phyloP scores from a whole-genome alignment of 805 yeast species.

The Debaryomyces hansenii region DNA sequence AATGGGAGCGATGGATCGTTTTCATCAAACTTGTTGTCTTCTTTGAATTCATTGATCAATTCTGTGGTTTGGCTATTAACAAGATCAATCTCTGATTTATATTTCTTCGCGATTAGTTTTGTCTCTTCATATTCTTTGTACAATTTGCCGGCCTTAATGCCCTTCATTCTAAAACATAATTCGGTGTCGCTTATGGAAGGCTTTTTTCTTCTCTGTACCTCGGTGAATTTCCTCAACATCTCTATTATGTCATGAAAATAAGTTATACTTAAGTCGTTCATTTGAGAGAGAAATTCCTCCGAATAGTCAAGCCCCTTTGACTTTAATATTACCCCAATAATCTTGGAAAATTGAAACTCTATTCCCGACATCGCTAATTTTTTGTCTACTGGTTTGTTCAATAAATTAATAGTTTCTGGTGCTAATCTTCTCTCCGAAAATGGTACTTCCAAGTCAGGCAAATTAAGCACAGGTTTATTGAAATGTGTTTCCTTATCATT shows the following conservation, averaged over 20 bases:
- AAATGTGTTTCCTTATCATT: not conserved
- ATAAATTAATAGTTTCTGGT: not conserved
- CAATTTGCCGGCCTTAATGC: constrained; percentile 40
- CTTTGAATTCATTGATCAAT: constrained; percentile 8
- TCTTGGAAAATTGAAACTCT: constrained; percentile 28
- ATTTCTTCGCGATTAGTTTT: constrained; percentile 14
- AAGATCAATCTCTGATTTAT: constrained; percentile 7
- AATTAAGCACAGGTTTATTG: not conserved
- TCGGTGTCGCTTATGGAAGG: constrained; percentile 54
- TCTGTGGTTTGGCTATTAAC: constrained; percentile 12
- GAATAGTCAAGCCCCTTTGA: constrained; percentile 21
- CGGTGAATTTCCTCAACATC: constrained; percentile 50
- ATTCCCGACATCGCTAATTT: constrained; percentile 13
- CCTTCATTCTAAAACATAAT: constrained; percentile 44
- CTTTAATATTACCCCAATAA: constrained; percentile 25
- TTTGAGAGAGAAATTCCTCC: constrained; percentile 26
- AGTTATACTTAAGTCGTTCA: constrained; percentile 26
- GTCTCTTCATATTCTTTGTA: constrained; percentile 32
- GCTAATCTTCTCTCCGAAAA: not conserved
- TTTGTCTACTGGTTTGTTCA: not conserved
- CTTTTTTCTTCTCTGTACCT: constrained; percentile 58
- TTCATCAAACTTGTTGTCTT: constrained; percentile 20
- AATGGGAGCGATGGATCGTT: constrained; percentile 49
- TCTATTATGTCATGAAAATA: constrained; percentile 37
- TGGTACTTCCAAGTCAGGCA: not conserved